These are phyloP conservation scores for Xanthoparmelia taractica DNA, from an alignment of 495 filamentous ascomycete genomes.

Conservation along the genomic window DNA sequence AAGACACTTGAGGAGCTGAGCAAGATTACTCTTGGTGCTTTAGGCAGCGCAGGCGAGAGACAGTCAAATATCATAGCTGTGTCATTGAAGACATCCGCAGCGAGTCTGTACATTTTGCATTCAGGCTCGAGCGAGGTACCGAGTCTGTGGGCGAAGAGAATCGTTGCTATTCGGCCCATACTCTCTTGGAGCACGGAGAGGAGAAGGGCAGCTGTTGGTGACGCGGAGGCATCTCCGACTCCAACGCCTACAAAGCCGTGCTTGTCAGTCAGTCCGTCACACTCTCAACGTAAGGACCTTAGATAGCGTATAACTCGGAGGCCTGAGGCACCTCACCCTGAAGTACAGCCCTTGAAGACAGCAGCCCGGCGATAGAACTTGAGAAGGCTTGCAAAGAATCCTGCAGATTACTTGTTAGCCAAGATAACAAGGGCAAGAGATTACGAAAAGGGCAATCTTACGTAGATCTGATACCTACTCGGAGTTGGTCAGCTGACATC, in stretches of 20 bases:
- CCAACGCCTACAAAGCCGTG: slow-evolving; percentile 55
- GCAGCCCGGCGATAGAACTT: slow-evolving; percentile 80
- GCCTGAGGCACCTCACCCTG: slow-evolving; percentile 47
- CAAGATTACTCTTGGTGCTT: slow-evolving; percentile 55
- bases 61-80: slow-evolving; percentile 82
- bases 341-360: slow-evolving; percentile 82
- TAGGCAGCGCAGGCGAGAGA: slow-evolving; percentile 72
- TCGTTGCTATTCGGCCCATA: slow-evolving; percentile 78
- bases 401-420: slow-evolving; percentile 36
- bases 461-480: slow-evolving; percentile 67
- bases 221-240: slow-evolving; percentile 78
- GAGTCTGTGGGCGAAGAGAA: slow-evolving; percentile 78
- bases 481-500: slow-evolving; percentile 1
- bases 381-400: slow-evolving; percentile 96
- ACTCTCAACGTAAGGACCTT: background rate
- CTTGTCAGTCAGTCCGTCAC: background rate
- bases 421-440: slow-evolving; percentile 15
- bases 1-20: slow-evolving; percentile 71
- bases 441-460: slow-evolving; percentile 26
- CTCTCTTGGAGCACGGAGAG: slow-evolving; percentile 81
- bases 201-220: slow-evolving; percentile 79
- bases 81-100: slow-evolving; percentile 91
- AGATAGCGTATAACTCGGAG: background rate
- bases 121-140: slow-evolving; percentile 88
- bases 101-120: slow-evolving; percentile 86